Base-by-base conservation (phyloP, 148 eudicot genomes). In the Diospyros lotus region DNA sequence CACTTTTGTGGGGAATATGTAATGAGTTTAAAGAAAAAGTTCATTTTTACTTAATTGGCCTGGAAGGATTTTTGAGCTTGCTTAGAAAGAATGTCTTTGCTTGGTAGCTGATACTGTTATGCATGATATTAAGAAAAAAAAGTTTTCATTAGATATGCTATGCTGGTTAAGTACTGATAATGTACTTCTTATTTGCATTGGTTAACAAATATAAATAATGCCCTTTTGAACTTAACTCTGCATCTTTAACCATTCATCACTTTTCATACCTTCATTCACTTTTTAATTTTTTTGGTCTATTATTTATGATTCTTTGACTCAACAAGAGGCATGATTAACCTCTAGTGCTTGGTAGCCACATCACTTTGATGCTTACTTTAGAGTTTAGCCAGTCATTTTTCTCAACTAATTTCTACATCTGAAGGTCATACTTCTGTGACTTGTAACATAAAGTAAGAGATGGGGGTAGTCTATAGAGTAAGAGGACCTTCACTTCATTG, bases 151-250 rank as follows among this genome's bases (percentile, higher is more conserved):
- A 53, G 12, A 53, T 9, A 6, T 2, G 56, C 3, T 53, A 53
- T 15, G 17, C 2, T 17, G 69, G 69, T 28, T 66, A 44, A 17
- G 10, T 15, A n/a, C 52, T n/a, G n/a, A 12, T 28, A 66, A n/a
- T 66, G 44, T 77, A 6, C 54, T n/a, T 39, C 50, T 78, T 28
- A 40, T 56, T 4, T 72, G 64, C 44, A 53, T 28, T 42, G 18
- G 55, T 15, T 40, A 13, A 58, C 64, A 46, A 12, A 41, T 50
- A 56, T 9, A 40, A 51, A 40, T 64, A 67, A 44, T 14, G 9
- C 4, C 59, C 5, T 65, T 50, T 61, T 58, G 17, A 59, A 61
- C 12, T 41, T 80, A 9, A 28, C 71, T 51, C 18, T 44, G 50
- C 60, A 14, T 55, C 13, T 69, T 69, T 40, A 54, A 70, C 10